phyloP scores from a whole-genome alignment of 805 yeast species.

The Cyberlindnera euphorbiae region DNA sequence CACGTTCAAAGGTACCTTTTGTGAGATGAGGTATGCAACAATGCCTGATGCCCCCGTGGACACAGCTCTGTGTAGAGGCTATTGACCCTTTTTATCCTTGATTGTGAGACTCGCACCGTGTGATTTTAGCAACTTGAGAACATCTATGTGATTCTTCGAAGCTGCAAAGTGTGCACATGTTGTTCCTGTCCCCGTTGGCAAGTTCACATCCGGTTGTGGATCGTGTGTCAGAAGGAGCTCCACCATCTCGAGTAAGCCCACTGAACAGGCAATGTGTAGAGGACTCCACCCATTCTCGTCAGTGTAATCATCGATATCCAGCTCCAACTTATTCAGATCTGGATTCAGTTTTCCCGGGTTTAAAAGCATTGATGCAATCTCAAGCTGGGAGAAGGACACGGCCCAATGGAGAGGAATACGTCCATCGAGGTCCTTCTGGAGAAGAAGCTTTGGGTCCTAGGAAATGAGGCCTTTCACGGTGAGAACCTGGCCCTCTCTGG shows the following conservation, averaged over 20 bases:
- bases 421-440: constrained; percentile 60
- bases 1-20: constrained; percentile 60
- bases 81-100: constrained; percentile 62
- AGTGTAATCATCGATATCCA: constrained; percentile 60
- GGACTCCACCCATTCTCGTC: constrained; percentile 91
- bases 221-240: constrained; percentile 43
- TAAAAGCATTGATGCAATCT: constrained; percentile 44
- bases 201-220: constrained; percentile 57
- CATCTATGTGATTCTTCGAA: constrained; percentile 55
- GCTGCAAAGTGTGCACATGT: constrained; percentile 76
- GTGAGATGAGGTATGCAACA: constrained; percentile 46
- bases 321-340: constrained; percentile 24
- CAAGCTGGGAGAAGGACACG: constrained; percentile 52
- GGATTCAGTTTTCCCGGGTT: constrained; percentile 28
- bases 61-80: constrained; percentile 80
- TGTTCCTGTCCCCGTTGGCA: constrained; percentile 61
- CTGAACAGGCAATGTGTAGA: constrained; percentile 73
- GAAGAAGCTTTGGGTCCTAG: constrained; percentile 40
- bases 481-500: constrained; percentile 51
- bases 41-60: constrained; percentile 63
- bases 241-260: constrained; percentile 57
- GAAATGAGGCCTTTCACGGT: constrained; percentile 46
- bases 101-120: constrained; percentile 56
- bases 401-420: constrained; percentile 92
- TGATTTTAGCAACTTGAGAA: constrained; percentile 48